Evolutionary conservation across 371 early-diverging fungal genomes (phyloP), one percentile per base, ranked within the genome.

Genomic region (Mycotypha africana): DNA sequence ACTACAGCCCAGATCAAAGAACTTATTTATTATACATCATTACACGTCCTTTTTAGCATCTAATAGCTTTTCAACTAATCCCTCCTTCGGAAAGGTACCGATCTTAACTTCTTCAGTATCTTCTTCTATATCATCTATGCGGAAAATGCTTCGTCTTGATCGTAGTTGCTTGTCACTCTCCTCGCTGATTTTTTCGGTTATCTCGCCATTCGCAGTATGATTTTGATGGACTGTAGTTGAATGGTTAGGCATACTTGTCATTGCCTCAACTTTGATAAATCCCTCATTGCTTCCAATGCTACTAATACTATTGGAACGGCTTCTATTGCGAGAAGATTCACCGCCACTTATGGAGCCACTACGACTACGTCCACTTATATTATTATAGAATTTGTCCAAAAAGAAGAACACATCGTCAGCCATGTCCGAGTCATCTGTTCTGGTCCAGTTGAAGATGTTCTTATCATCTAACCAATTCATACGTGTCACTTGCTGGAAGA

Each of bases 341-440:
- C 54, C 41, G 10, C 53, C 62, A 26, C 57, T 59, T 1, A 49
- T 46, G 20, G 62, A 66, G n/a, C 62, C 59, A 40, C 62, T 61
- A 14, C 59, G 43, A 22, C 60, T 60, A 16, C 60, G 60, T 26
- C 58, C 61, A 30, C 51, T 48, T 19, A 51, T 47, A 14, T 39
- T 42, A 12, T 61, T 63, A 16, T 65, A 52, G 19, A 54, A 50
- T 23, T 60, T 59, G 24, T 77, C 74, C 32, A 75, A 44, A 58
- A 74, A 76, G 50, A 61, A 77, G 26, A 66, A 65, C 1, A 67
- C 72, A 43, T 78, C 81, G n/a, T 81, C 81, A 3, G 65, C 56
- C n/a, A 46, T 20, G 51, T 80, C 78, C 12, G 73, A 67, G 4
- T 72, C 78, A n/a, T 66, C 67, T 1, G 56, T 45, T 10, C 71